These are phyloP conservation scores for Fomitopsis pinicola DNA, from an alignment of 1,284 basidiomycete genomes.

Conservation along the genomic window DNA sequence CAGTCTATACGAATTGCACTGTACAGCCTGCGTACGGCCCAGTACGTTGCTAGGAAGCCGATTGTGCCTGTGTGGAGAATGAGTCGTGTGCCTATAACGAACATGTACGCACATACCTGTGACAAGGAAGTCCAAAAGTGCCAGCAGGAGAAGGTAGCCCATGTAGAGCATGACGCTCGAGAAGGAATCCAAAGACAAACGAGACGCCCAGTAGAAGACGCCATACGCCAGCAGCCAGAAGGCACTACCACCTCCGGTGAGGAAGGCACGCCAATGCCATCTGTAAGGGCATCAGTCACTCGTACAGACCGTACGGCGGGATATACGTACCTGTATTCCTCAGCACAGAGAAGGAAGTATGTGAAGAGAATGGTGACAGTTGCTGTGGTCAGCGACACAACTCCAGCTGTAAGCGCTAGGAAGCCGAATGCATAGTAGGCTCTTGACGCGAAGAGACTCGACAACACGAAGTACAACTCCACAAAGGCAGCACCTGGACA, in stretches of 20 bases:
- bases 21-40: conserved; percentile 81
- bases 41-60: conserved; percentile 85
- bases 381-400: conserved; percentile 85
- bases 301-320: conserved; percentile 2
- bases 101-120: conserved; percentile 54
- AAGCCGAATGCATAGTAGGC: conserved; percentile 97
- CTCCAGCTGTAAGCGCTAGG: conserved; percentile 82
- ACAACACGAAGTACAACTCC: conserved; percentile 92
- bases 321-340: conserved; percentile 79
- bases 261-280: conserved; percentile 97
- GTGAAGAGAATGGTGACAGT: conserved; percentile 88
- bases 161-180: conserved; percentile 87
- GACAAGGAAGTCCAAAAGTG: conserved; percentile 83
- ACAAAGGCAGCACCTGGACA: conserved; percentile 84
- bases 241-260: conserved; percentile 91
- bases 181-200: conserved; percentile 81
- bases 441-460: conserved; percentile 89
- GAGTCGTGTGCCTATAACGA: background rate
- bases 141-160: conserved; percentile 86
- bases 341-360: conserved; percentile 92
- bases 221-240: conserved; percentile 90
- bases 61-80: conserved; percentile 57
- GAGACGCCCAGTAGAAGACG: conserved; percentile 84
- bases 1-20: conserved; percentile 75
- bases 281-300: conserved; percentile 30